phyloP scores from a whole-genome alignment of 2,329 filamentous ascomycete genomes.

The Calonectria multiphialidica region DNA sequence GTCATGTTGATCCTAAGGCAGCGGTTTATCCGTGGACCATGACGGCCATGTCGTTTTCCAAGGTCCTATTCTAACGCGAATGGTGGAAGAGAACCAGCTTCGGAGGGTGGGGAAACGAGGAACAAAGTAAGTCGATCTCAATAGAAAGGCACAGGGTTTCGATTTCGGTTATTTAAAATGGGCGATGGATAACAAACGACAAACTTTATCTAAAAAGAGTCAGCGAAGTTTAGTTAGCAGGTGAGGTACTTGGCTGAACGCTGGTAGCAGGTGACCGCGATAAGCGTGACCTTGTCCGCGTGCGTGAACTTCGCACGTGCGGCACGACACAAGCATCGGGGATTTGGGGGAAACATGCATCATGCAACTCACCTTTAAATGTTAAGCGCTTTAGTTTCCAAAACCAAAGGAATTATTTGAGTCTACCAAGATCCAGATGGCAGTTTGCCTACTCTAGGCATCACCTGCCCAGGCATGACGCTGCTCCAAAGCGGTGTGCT shows the following conservation, averaged over 20 bases:
- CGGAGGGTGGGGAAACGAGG: neutral
- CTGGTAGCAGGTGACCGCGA: conserved; percentile 35
- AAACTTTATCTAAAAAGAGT: neutral
- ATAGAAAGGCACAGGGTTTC: neutral
- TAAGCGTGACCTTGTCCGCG: conserved; percentile 42
- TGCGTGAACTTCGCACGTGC: conserved; percentile 27
- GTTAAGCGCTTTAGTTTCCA: neutral
- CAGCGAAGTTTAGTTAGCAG: neutral
- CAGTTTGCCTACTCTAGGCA: conserved; percentile 30
- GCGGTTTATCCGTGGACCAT: conserved; percentile 20
- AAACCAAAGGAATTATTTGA: neutral
- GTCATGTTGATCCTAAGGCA: conserved; percentile 51
- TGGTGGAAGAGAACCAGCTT: neutral
- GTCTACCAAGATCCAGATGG: neutral
- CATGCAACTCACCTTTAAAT: neutral
- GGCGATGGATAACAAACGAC: neutral
- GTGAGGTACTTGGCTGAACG: neutral
- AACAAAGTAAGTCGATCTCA: too few species aligned
- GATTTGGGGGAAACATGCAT: neutral
- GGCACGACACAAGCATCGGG: neutral
- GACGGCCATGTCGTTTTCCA: conserved; percentile 32
- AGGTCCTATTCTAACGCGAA: neutral
- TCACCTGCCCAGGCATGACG: conserved; percentile 43
- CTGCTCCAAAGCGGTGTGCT: conserved; percentile 41
- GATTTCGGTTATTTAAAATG: neutral